Conservation (phyloP, 768 basidiomycete species). For the Aureoboletus auriporus region DNA sequence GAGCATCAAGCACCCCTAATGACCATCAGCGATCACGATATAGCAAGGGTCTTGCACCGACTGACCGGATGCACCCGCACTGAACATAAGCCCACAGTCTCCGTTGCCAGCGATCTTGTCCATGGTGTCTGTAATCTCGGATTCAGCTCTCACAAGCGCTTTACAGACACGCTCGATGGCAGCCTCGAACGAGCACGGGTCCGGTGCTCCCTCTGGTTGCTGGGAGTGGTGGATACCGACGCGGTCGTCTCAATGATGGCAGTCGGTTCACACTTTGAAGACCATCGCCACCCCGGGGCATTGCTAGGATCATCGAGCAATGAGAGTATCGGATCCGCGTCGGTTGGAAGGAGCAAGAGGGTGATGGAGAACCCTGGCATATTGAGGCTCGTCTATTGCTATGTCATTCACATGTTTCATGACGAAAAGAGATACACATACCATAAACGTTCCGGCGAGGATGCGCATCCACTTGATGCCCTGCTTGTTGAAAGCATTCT, state of each 20-base stretch:
- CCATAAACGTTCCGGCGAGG: constrained; percentile 85
- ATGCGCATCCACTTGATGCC: constrained; percentile 59
- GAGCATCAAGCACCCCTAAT: constrained; percentile 56
- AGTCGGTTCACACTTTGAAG: constrained; percentile 42
- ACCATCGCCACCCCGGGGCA: constrained; percentile 87
- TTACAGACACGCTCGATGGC: constrained; percentile 58
- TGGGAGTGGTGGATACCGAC: constrained; percentile 10
- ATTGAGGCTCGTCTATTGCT: constrained; percentile 73
- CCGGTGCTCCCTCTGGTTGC: constrained; percentile 25
- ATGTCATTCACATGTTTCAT: neutral
- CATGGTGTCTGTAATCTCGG: constrained; percentile 87
- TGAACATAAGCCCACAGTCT: constrained; percentile 64
- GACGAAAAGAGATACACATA: constrained; percentile 24
- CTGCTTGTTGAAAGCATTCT: constrained; percentile 49
- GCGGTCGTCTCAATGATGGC: constrained; percentile 11
- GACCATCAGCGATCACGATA: neutral
- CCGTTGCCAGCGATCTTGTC: constrained; percentile 94
- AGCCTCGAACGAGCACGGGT: constrained; percentile 48
- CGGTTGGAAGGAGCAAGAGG: constrained; percentile 65
- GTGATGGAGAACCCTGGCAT: constrained; percentile 93
- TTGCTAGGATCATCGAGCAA: constrained; percentile 66
- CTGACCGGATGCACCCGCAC: constrained; percentile 71
- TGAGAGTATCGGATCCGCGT: constrained; percentile 47
- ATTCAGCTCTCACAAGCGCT: constrained; percentile 71
- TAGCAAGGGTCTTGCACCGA: neutral